Evolutionary conservation across 495 filamentous ascomycete genomes (phyloP), one percentile per base, ranked within the genome.

Genomic region (Xylaria acuta): DNA sequence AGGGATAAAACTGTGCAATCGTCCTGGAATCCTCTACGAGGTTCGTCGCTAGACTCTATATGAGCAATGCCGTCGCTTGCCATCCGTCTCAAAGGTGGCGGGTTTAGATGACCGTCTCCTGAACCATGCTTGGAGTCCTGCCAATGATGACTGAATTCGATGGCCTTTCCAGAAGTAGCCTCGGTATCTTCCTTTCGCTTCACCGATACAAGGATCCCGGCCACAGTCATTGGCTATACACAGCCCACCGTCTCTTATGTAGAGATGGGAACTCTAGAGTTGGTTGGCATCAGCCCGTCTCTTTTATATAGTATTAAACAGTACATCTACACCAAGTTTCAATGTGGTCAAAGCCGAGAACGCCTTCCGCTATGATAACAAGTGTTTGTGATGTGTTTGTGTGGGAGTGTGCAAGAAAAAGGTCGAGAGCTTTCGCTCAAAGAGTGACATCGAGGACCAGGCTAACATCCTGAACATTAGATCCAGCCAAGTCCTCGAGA

Each of bases 371-470:
- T 86, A 84, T 84, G 83, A 80, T 79, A 80, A 78, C 80, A 83
- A 73, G 70, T 74, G 74, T 74, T 76, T 62, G 59, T 45, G 67
- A 65, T 59, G 56, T 49, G 27, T 70, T 75, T 73, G 73, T 73
- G 66, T 77, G 64, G 74, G 70, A 41, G 49, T 68, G 72, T 72
- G 70, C 60, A 84, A 83, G 76, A 76, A 75, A 80, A 67, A 40
- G 25, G 79, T 75, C 68, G 72, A 74, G 69, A 70, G 68, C 78
- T 69, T 73, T 73, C 12, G 53, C 78, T 89, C 85, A 99, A 82
- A 99, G 89, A 79, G 92, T 90, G 82, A 98, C 95, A 86, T 99
- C 96, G 74, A 98, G 90, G 77, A 99, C 96, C 76, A 98, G 85
- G 86, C 95, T 98, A 82, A 99, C 97, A 84, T 99, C 96, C 83